phyloP scores from a whole-genome alignment of 805 yeast genomes.

The Saccharomycopsis oosterbeekiorum region DNA sequence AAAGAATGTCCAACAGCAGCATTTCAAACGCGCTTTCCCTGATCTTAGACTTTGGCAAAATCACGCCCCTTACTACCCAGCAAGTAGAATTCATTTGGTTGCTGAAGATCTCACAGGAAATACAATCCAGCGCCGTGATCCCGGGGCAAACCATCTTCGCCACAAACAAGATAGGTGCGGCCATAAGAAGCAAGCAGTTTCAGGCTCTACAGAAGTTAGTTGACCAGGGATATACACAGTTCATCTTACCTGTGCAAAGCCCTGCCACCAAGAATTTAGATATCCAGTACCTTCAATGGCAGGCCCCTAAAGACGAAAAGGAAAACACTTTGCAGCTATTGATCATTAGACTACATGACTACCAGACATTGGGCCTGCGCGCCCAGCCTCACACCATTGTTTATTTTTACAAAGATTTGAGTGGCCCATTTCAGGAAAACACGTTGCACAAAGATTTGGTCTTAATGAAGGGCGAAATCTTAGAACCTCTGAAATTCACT shows the following conservation, averaged over 20 bases:
- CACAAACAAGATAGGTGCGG: constrained; percentile 3
- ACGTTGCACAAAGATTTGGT: constrained; percentile 12
- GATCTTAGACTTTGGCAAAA: constrained; percentile 11
- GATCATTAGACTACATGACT: constrained; percentile 11
- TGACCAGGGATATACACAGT: constrained; percentile 4
- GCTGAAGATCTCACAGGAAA: constrained; percentile 1
- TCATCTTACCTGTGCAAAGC: constrained; percentile 13
- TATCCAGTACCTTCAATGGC: constrained; percentile 17
- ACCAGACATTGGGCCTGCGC: constrained; percentile 8
- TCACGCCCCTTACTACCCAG: constrained; percentile 3
- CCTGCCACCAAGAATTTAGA: constrained; percentile 12
- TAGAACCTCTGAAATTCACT: constrained; percentile 2
- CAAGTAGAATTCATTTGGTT: constrained; percentile 16
- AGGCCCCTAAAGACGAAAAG: constrained; percentile 1
- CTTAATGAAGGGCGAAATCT: constrained; percentile 17
- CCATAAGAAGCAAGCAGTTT: constrained; percentile 5
- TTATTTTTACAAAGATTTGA: constrained; percentile 13
- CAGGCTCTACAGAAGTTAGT: constrained; percentile 2
- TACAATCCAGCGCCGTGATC: background rate
- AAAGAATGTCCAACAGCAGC: background rate
- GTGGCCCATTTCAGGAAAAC: background rate
- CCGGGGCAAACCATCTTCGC: background rate
- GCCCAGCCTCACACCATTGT: constrained; percentile 14
- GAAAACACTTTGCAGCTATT: constrained; percentile 7
- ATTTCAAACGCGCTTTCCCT: constrained; percentile 3